phyloP scores from a whole-genome alignment of 371 early-diverging fungal species.

The Parasitella parasitica region DNA sequence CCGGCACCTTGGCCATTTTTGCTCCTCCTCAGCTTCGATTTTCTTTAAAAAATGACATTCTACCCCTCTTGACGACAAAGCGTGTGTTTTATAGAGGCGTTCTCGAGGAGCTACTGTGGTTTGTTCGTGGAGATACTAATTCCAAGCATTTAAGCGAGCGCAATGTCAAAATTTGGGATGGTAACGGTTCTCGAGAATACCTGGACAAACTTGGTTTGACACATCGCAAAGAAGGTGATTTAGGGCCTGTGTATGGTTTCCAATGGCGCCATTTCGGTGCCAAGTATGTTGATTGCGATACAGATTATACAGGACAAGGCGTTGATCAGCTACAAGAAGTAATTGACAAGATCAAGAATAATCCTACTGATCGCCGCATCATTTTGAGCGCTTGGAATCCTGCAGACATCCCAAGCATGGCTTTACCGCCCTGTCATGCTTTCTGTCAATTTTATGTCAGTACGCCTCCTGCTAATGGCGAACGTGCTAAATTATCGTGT shows the following conservation, averaged over 20 bases:
- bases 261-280: slow-evolving; percentile 99
- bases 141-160: slow-evolving; percentile 78
- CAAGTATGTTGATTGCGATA: slow-evolving; percentile 82
- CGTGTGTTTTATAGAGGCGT: slow-evolving; percentile 92
- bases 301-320: slow-evolving; percentile 93
- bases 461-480: slow-evolving; percentile 48
- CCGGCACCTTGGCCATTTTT: slow-evolving; percentile 94
- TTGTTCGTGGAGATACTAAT: slow-evolving; percentile 94
- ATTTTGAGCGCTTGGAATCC: slow-evolving; percentile 99
- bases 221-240: slow-evolving; percentile 87
- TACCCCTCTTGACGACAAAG: slow-evolving; percentile 98
- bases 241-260: slow-evolving; percentile 99
- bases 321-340: slow-evolving; percentile 94
- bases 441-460: slow-evolving; percentile 95
- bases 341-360: slow-evolving; percentile 83
- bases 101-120: slow-evolving; percentile 98
- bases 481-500: slow-evolving; percentile 76
- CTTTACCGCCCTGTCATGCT: slow-evolving; percentile 95
- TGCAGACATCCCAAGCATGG: slow-evolving; percentile 82
- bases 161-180: slow-evolving; percentile 97
- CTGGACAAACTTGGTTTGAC: slow-evolving; percentile 85
- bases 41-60: slow-evolving; percentile 71
- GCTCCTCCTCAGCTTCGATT: slow-evolving; percentile 94
- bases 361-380: slow-evolving; percentile 93
- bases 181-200: slow-evolving; percentile 92